Percentiles rank a stretch among this genome's conserved stretches.
Conservation (phyloP, 179 eudicot genomes). For the Gypsophila paniculata region DNA sequence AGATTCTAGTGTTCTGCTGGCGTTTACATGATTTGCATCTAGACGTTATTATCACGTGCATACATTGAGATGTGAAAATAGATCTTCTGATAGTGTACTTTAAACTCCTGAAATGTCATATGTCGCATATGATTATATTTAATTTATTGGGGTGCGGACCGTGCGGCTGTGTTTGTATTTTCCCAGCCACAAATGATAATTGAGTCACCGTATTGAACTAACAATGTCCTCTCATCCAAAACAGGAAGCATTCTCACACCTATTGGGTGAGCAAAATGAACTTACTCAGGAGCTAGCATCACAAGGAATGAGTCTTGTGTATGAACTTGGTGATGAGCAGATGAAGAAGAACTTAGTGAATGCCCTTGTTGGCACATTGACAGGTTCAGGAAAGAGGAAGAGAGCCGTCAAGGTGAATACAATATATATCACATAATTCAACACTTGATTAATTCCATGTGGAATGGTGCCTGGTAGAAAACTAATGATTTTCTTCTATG, state of each 20-base stretch:
- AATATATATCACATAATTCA: background rate
- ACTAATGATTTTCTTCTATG: conserved; percentile 4
- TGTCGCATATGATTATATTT: no score
- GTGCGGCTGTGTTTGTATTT: background rate
- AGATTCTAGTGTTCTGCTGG: background rate
- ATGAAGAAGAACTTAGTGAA: conserved; percentile 85
- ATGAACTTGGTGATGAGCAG: conserved; percentile 80
- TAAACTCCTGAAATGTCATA: no score
- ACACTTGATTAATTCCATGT: background rate
- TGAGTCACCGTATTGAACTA: conserved; percentile 4
- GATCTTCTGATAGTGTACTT: background rate
- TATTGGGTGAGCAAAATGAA: conserved; percentile 88
- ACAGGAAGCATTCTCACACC: conserved; percentile 95
- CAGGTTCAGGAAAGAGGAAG: conserved; percentile 97
- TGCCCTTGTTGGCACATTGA: conserved; percentile 89
- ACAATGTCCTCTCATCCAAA: conserved; percentile 9
- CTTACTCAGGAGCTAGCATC: conserved; percentile 94
- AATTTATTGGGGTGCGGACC: no score
- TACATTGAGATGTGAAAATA: background rate
- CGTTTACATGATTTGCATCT: conserved; percentile 6
- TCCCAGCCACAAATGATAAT: background rate
- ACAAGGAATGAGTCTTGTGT: conserved; percentile 94
- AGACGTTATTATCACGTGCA: background rate
- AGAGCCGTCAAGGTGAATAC: conserved; percentile 73
- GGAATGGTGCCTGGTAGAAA: conserved; percentile 8